Base-by-base conservation (phyloP, 257 asterid genomes). In the Capsicum rhomboideum region DNA sequence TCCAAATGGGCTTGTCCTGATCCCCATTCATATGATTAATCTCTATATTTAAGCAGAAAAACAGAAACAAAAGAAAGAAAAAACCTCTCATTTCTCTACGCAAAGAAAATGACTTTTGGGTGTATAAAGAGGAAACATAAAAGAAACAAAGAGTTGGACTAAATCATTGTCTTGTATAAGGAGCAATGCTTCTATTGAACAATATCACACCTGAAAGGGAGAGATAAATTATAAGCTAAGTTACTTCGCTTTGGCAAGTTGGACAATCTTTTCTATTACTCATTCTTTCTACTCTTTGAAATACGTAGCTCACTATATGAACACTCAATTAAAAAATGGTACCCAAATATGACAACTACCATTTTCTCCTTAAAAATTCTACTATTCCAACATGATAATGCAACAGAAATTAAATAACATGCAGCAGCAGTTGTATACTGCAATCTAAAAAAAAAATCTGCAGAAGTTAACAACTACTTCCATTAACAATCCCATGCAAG, bases 401-500 rank as follows among this genome's bases (percentile, higher is more conserved):
- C 40, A 17, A 9, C 0, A 3, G 49, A 31, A 31, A 66, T 11
- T 3, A 63, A 64, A 28, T 14, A 68, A 8, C 50, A 44, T 46
- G 80, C 58, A 44, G 20, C n/a, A n/a, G n/a, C 40, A 49, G 31
- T 74, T 74, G n/a, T 74, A 74, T 74, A 44, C 9, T 46, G 8
- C 8, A 75, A 26, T 9, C 42, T 64, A 12, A 12, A 64, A 28
- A 23, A 6, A 26, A 12, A 63, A 61, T 63, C n/a, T 26, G 75
- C 31, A 67, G 75, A 34, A 68, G 79, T 50, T 34, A 69, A 40
- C 21, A 12, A 49, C 81, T 4, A 75, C 34, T 52, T 8, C 44
- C 23, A 17, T 28, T 79, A 88, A 67, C 87, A 92, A 82, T 92
- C 92, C 97, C 96, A 94, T 87, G 91, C 94, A 88, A 91, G 90